A percentile compares a stretch with the other conserved stretches of the same genome.
phyloP scores from a whole-genome alignment of 352 stramenopile genomes.

The Phytopythium mirpurense region DNA sequence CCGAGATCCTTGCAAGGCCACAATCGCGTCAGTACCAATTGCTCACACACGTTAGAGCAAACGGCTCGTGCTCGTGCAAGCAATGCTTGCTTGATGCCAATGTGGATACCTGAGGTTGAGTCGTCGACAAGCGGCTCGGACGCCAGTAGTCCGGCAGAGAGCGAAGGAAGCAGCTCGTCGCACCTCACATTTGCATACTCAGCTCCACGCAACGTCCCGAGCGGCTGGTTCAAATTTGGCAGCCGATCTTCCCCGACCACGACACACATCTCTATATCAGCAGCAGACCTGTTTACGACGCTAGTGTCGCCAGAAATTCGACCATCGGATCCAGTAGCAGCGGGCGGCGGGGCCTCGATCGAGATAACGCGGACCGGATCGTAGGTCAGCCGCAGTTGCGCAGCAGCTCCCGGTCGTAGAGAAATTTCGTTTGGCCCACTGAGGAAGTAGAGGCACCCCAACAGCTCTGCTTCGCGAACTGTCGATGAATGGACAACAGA shows the following conservation, averaged over 20 bases:
- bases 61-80: neutral
- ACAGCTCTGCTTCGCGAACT: conserved; percentile 19
- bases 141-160: neutral
- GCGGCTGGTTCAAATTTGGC: neutral
- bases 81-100: neutral
- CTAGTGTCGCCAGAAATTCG: neutral
- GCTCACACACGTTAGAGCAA: neutral
- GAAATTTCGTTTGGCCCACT: conserved; percentile 28
- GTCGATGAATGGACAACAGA: conserved; percentile 8
- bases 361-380: conserved; percentile 28
- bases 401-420: conserved; percentile 22
- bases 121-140: neutral
- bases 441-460: conserved; percentile 28
- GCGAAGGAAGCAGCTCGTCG: neutral
- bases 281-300: neutral
- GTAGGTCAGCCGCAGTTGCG: conserved; percentile 23
- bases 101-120: neutral
- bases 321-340: neutral
- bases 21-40: neutral
- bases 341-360: conserved; percentile 1
- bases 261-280: neutral
- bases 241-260: neutral
- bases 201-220: too few species aligned
- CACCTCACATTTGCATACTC: neutral
- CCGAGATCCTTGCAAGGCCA: neutral